Base-by-base conservation (phyloP, 768 basidiomycete genomes). In the Pisolithus marmoratus region DNA sequence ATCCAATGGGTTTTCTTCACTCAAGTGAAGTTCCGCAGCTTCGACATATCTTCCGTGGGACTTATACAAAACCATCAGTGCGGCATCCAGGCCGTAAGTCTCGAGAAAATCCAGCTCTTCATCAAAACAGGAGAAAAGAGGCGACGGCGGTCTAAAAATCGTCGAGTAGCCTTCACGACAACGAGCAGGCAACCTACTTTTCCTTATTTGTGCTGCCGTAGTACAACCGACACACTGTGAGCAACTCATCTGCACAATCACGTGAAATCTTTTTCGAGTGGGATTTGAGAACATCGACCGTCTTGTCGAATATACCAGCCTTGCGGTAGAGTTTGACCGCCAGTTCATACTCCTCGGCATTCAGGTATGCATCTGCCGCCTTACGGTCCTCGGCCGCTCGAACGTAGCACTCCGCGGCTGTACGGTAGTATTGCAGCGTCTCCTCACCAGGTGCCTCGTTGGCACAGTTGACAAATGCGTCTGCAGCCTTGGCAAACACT, bases 51-150 rank as follows among this genome's bases (percentile, higher is more conserved):
- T 69, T 14, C 72, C 74, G 11, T 74, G 67, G 4, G 66, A 63
- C 26, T 71, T 69, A 12, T 83, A 67, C 8, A 85, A 56, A 0
- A 65, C 62, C 0, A 77, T 76, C 7, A 71, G 78, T 7, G 78
- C 74, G 12, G 70, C 53, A 55, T 81, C 78, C 6, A 87, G 64
- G 34, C 76, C 76, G 41, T 73, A 72, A 4, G 79, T 73, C 49
- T 83, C 76, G 17, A 82, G 69, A 52, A 81, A 87, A 36, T 77
- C 74, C n/a, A 83, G 55, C 19, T 72, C 71, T 20, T 83, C 79
- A 20, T 85, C 78, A 1, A 72, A 64, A 1, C 74, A 68, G 0
- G 68, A 54, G 52, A 87, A 87, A 3, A 87, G 60, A 7, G 50
- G 67, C 49, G 22, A 74, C 74, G 62, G 77, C 67, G 67, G 63